phyloP scores from a whole-genome alignment of 306 rosid genomes.

The Vicia faba region DNA sequence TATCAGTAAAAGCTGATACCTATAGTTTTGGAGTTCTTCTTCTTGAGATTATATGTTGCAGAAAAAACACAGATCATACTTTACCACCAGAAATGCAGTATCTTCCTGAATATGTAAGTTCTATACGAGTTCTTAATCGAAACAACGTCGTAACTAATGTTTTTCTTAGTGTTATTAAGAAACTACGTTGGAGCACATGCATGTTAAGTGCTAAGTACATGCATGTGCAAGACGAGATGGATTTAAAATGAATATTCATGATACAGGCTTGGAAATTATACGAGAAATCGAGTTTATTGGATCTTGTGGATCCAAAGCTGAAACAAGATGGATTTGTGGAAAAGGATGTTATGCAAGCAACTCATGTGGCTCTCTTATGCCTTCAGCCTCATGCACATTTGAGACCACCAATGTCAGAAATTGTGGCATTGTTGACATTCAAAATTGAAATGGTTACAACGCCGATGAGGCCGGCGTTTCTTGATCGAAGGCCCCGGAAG shows the following conservation, averaged over 20 bases:
- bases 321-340: slow-evolving; percentile 51
- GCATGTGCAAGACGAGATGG: too few species aligned
- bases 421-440: slow-evolving; percentile 68
- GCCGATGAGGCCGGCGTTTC: slow-evolving; percentile 62
- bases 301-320: slow-evolving; percentile 64
- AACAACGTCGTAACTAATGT: background rate
- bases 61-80: slow-evolving; percentile 71
- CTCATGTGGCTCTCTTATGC: slow-evolving; percentile 72
- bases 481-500: slow-evolving; percentile 47
- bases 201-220: too few species aligned
- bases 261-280: slow-evolving; percentile 72
- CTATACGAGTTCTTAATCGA: background rate
- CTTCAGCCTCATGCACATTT: slow-evolving; percentile 67
- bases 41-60: slow-evolving; percentile 72
- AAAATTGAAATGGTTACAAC: slow-evolving; percentile 55
- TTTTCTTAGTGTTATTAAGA: too few species aligned
- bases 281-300: slow-evolving; percentile 50
- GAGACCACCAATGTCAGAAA: slow-evolving; percentile 81
- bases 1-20: slow-evolving; percentile 81
- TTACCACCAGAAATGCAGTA: slow-evolving; percentile 70
- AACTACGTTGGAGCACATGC: too few species aligned
- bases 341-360: slow-evolving; percentile 64
- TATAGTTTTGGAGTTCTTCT: slow-evolving; percentile 91
- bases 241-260: background rate
- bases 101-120: slow-evolving; percentile 78